These are phyloP conservation scores for Monosporascus ibericus DNA, from an alignment of 2,329 filamentous ascomycete species.

Conservation along the genomic window DNA sequence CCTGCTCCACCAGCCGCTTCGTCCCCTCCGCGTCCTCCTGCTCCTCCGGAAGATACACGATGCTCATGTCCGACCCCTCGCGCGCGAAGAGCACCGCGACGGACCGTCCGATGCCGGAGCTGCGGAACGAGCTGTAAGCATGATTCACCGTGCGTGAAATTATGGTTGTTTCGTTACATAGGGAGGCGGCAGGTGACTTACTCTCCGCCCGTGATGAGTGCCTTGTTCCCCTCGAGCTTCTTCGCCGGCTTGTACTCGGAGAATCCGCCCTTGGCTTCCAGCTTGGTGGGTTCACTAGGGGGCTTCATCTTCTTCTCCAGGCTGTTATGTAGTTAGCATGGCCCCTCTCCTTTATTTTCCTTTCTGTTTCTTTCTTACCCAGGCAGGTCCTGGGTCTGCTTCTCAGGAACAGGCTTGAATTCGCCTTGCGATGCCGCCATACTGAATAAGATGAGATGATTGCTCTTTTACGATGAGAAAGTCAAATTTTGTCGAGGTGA, in stretches of 20 bases:
- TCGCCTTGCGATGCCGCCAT: too few relatives aligned
- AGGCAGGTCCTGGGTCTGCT: too few relatives aligned
- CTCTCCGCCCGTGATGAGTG: slow-evolving; percentile 73
- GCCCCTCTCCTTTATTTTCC: too few relatives aligned
- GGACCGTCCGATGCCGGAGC: slow-evolving; percentile 66
- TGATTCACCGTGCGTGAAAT: not conserved
- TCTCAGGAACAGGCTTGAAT: too few relatives aligned
- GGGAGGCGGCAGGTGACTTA: not conserved
- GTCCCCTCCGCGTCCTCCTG: slow-evolving; percentile 68
- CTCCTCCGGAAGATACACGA: slow-evolving; percentile 67
- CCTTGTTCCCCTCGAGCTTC: slow-evolving; percentile 66
- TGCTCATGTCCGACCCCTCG: slow-evolving; percentile 67
- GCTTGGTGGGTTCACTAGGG: slow-evolving; percentile 38
- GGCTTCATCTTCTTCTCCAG: not conserved
- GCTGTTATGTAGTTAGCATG: too few relatives aligned
- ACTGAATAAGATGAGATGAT: too few relatives aligned
- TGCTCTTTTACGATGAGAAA: too few relatives aligned
- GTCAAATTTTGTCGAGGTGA: too few relatives aligned
- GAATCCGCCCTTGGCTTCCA: slow-evolving; percentile 47
- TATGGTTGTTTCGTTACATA: not conserved
- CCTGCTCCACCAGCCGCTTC: slow-evolving; percentile 60
- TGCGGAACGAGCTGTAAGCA: not conserved
- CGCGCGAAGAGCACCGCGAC: slow-evolving; percentile 70
- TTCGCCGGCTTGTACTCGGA: too few relatives aligned
- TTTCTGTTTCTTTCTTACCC: too few relatives aligned